Percentiles rank a stretch among this genome's conserved stretches.
Evolutionary conservation across 225 moss, liverwort and hornwort genomes (phyloP).

Genomic region (Pseudisothecium myosuroides): DNA sequence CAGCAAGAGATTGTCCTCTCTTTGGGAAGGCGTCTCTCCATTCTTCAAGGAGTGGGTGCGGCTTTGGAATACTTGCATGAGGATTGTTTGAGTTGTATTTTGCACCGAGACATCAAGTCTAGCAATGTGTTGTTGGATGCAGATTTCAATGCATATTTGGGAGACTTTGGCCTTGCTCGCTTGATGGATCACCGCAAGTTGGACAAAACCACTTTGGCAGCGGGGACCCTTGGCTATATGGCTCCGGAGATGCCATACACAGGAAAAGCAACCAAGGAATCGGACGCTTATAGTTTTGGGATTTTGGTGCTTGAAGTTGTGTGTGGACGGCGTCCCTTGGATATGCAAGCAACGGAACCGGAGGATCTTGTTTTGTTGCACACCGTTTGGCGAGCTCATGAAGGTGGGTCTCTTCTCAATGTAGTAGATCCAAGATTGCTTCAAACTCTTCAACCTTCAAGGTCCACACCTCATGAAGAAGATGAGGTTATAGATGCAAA

Average conservation of each 20-base stretch:
- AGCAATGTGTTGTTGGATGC: background rate
- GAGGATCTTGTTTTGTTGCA: background rate
- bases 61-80: background rate
- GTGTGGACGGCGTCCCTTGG: background rate
- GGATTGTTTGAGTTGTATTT: background rate
- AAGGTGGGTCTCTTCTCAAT: background rate
- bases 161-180: background rate
- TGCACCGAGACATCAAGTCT: background rate
- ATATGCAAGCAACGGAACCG: background rate
- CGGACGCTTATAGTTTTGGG: background rate
- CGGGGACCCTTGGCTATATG: background rate
- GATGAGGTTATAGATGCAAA: background rate
- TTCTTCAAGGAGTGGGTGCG: background rate
- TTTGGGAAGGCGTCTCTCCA: background rate
- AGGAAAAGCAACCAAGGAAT: background rate
- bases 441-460: background rate
- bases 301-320: background rate
- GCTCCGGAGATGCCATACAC: background rate
- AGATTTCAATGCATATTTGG: background rate
- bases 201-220: background rate
- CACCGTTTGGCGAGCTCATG: background rate
- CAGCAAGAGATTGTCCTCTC: background rate
- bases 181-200: background rate
- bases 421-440: background rate
- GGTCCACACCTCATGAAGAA: fast-evolving